Base-by-base conservation (phyloP, 352 stramenopile genomes). In the Hyaloperonospora arabidopsidis region DNA sequence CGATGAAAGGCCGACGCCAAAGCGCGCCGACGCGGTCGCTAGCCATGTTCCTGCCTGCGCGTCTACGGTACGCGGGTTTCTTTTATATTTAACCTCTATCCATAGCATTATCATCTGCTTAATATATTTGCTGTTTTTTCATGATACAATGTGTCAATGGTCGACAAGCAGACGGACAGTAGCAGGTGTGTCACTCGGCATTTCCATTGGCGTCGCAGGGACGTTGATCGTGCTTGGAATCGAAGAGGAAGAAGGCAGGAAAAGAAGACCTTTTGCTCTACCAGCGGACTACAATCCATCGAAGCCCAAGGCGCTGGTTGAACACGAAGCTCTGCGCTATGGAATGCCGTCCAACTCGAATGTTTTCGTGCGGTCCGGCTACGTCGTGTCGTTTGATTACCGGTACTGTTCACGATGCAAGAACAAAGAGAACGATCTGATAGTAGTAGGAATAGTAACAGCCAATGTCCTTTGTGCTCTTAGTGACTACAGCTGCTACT, bases 381-480 rank as follows among this genome's bases (percentile, higher is more conserved):
- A 93, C 67, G 79, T 91, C 39, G 73, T 89, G 19, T 84, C 80
- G 6, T 96, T 92, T 57, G 84, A 96, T 65, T 85, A 84, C 49
- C 75, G 82, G 82, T 89, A 50, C 17, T 45, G 38, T 23, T 14
- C 17, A 8, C 25, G 25, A 49, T 17, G 44, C 44, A 23, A 38
- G 8, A 23, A 18, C 11, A 41, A 41, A 41, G 17, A n/a, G n/a
- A n/a, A n/a, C n/a, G n/a, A n/a, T n/a, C n/a, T n/a, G n/a, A n/a
- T n/a, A 8, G 8, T 32, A 10, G 25, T 8, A 32, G 25, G 8
- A 32, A 10, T 8, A 32, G 25, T 4, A 32, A 32, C 25, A 8
- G 8, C 25, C 25, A 32, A 32, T 32, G 25, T 4, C 25, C 4
- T 32, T 32, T 8, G n/a, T n/a, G n/a, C 25, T 10, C 25, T 4